Percentiles rank a stretch among this genome's conserved stretches.
phyloP scores from a whole-genome alignment of 2,329 filamentous ascomycete species.

The Pseudogymnoascus sp. region DNA sequence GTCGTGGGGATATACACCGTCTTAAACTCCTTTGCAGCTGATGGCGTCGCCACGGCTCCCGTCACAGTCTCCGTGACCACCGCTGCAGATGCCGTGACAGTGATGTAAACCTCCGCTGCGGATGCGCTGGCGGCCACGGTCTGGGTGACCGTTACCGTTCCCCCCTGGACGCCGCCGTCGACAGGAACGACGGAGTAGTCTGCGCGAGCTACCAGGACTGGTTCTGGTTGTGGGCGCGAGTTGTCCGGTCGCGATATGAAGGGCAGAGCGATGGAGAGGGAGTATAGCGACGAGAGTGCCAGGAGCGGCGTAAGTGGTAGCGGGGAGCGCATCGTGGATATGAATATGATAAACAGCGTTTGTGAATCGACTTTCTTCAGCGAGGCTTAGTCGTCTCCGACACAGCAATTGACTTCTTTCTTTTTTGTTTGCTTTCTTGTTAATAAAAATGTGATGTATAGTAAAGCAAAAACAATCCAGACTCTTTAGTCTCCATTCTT shows the following conservation, averaged over 20 bases:
- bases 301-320: not conserved
- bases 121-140: slow-evolving; percentile 21
- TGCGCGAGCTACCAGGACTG: slow-evolving; percentile 19
- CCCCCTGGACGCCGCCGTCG: slow-evolving; percentile 24
- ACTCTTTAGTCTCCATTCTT: slow-evolving; percentile 6
- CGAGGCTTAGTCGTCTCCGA: not conserved
- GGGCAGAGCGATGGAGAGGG: not conserved
- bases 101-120: slow-evolving; percentile 22
- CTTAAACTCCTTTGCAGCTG: slow-evolving; percentile 11
- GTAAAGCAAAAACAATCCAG: not conserved
- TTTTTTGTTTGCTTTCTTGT: not conserved
- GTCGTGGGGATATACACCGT: slow-evolving; percentile 1
- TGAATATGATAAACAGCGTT: not conserved
- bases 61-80: slow-evolving; percentile 16
- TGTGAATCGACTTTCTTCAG: not conserved
- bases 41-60: slow-evolving; percentile 25
- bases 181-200: slow-evolving; percentile 30
- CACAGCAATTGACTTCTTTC: not conserved
- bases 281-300: not conserved
- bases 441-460: not conserved
- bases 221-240: not conserved
- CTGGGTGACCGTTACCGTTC: slow-evolving; percentile 16
- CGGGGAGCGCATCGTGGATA: not conserved
- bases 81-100: slow-evolving; percentile 20
- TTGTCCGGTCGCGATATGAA: not conserved